Conservation (phyloP, 2,329 filamentous ascomycete species). For the Phialophora chinensis region DNA sequence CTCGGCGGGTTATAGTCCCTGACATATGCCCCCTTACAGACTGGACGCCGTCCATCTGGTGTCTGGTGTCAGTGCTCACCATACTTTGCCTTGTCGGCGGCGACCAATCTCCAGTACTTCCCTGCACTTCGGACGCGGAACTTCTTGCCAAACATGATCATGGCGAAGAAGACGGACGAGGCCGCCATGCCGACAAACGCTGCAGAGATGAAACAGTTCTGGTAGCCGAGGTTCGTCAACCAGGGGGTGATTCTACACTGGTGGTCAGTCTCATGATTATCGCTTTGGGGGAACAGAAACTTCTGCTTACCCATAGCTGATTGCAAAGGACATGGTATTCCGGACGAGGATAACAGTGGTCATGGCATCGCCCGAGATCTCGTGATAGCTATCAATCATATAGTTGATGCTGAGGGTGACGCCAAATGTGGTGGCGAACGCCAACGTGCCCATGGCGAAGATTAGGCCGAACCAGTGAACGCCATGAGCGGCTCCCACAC, state of each 20-base stretch:
- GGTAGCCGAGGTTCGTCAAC: slow-evolving; percentile 49
- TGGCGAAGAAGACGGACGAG: slow-evolving; percentile 47
- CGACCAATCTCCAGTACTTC: slow-evolving; percentile 48
- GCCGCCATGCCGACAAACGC: slow-evolving; percentile 49
- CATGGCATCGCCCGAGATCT: slow-evolving; percentile 57
- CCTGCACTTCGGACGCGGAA: slow-evolving; percentile 45
- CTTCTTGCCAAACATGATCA: slow-evolving; percentile 49
- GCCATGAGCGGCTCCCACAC: slow-evolving; percentile 56
- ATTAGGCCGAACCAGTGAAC: slow-evolving; percentile 59
- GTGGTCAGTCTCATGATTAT: slow-evolving; percentile 43
- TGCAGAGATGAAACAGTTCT: slow-evolving; percentile 49
- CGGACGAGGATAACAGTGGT: slow-evolving; percentile 58
- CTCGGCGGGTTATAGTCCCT: neutral
- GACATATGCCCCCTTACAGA: neutral
- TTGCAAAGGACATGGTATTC: slow-evolving; percentile 59
- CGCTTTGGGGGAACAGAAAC: neutral
- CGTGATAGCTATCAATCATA: slow-evolving; percentile 57
- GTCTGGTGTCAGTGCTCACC: slow-evolving; percentile 2
- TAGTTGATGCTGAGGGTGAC: slow-evolving; percentile 55
- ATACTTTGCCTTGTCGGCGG: slow-evolving; percentile 13
- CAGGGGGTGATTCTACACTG: slow-evolving; percentile 58
- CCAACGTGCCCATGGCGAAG: slow-evolving; percentile 56
- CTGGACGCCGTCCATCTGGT: too few species aligned
- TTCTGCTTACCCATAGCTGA: slow-evolving; percentile 42
- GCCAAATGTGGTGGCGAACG: slow-evolving; percentile 52